phyloP scores from a whole-genome alignment of 1,139 yeast genomes.

The Suhomyces coccinellae region DNA sequence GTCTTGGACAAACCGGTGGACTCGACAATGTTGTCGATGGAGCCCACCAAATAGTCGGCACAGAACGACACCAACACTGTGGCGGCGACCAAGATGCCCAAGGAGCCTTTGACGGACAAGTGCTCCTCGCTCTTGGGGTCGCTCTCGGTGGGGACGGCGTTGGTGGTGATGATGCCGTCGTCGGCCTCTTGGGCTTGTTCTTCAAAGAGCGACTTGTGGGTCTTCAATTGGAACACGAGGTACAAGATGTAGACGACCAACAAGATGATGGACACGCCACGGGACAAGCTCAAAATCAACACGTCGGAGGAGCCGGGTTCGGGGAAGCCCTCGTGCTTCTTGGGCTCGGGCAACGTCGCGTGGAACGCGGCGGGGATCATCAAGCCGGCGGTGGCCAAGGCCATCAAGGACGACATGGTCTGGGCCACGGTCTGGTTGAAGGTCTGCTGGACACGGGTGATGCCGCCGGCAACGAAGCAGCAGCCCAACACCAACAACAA shows the following conservation, averaged over 20 bases:
- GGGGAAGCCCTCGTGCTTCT: constrained; percentile 42
- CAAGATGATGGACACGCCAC: constrained; percentile 83
- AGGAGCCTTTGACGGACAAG: constrained; percentile 43
- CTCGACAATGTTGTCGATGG: constrained; percentile 85
- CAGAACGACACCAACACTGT: constrained; percentile 86
- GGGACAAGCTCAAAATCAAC: constrained; percentile 70
- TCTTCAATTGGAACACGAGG: constrained; percentile 81
- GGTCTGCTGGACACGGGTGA: constrained; percentile 77
- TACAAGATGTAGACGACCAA: constrained; percentile 77
- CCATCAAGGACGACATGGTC: constrained; percentile 92
- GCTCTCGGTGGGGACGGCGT: constrained; percentile 32
- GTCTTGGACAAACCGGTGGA: constrained; percentile 88
- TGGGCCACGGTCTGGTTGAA: constrained; percentile 97
- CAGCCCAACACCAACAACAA: constrained; percentile 89
- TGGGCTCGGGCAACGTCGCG: constrained; percentile 63
- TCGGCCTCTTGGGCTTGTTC: constrained; percentile 40
- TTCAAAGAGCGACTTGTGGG: constrained; percentile 65
- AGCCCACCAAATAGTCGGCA: constrained; percentile 91
- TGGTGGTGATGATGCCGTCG: constrained; percentile 36
- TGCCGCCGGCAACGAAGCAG: constrained; percentile 92
- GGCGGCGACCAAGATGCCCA: constrained; percentile 54
- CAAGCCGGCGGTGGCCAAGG: constrained; percentile 84
- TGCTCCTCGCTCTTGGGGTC: constrained; percentile 29
- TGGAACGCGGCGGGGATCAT: constrained; percentile 96
- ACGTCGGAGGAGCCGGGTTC: constrained; percentile 42